Evolutionary conservation across 2,329 filamentous ascomycete genomes (phyloP).

Genomic region (Seiridium cupressi): DNA sequence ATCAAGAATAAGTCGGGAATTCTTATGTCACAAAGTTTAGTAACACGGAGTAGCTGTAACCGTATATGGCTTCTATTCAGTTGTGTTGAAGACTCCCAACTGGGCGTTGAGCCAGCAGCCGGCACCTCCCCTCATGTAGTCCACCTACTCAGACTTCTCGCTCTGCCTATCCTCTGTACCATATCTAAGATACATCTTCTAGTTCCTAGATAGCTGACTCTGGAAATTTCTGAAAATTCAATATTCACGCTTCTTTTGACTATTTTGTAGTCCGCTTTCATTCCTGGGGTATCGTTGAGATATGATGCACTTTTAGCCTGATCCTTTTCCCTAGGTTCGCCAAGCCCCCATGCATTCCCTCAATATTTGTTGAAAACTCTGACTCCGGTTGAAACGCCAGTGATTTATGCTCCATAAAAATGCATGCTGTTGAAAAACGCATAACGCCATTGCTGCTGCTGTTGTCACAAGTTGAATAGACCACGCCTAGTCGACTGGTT

Average conservation of each 20-base stretch:
- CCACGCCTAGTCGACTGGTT: conserved; percentile 18
- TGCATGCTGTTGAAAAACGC: conserved; percentile 29
- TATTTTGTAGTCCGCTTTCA: conserved; percentile 2
- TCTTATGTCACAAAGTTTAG: too few species aligned
- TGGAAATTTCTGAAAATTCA: not conserved
- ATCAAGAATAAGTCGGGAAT: too few species aligned
- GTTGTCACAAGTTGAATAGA: conserved; percentile 13
- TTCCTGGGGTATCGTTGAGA: conserved; percentile 40
- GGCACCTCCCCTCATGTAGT: not conserved
- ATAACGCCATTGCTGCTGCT: conserved; percentile 24
- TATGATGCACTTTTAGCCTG: conserved; percentile 30
- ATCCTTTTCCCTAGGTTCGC: conserved; percentile 22
- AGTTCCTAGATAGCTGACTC: too few species aligned
- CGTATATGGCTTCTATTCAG: not conserved
- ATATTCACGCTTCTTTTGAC: not conserved
- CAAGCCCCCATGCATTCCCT: conserved; percentile 20
- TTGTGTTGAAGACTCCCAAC: not conserved
- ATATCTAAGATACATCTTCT: too few species aligned
- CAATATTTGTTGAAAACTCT: conserved; percentile 32
- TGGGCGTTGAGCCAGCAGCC: not conserved
- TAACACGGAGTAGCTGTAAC: too few species aligned
- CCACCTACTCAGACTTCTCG: too few species aligned
- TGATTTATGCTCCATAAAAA: conserved; percentile 23
- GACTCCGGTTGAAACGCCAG: conserved; percentile 26
- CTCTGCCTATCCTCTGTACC: too few species aligned